A percentile compares a stretch with the other conserved stretches of the same genome.
Evolutionary conservation across 306 rosid species (phyloP).

Genomic region (Rosa chinensis): DNA sequence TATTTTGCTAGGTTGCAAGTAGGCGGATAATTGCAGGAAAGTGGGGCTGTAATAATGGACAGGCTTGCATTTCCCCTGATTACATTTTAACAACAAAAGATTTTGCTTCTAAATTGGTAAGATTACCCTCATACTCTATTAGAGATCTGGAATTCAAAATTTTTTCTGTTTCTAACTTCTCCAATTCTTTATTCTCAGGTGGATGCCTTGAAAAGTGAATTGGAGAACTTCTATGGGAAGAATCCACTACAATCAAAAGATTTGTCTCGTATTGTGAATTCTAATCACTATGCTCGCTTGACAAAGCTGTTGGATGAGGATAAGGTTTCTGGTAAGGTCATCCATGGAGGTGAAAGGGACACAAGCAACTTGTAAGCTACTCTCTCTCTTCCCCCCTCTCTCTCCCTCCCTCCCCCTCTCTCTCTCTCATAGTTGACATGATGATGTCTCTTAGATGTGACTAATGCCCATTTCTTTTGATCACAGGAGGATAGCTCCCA

Average conservation of each 20-base stretch:
- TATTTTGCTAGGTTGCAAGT: slow-evolving; percentile 57
- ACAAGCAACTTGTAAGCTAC: slow-evolving; percentile 67
- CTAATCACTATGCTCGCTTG: slow-evolving; percentile 82
- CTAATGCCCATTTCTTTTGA: slow-evolving; percentile 24
- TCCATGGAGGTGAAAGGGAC: slow-evolving; percentile 83
- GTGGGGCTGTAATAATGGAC: slow-evolving; percentile 94
- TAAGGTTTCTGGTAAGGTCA: slow-evolving; percentile 78
- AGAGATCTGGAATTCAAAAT: slow-evolving; percentile 6
- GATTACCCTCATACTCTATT: slow-evolving; percentile 20
- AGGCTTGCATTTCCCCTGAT: slow-evolving; percentile 91
- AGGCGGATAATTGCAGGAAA: slow-evolving; percentile 89
- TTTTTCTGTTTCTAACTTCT: slow-evolving; percentile 15
- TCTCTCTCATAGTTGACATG: background rate
- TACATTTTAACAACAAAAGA: slow-evolving; percentile 76
- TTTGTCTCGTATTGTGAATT: slow-evolving; percentile 84
- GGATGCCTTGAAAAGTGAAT: slow-evolving; percentile 67
- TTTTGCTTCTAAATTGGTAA: slow-evolving; percentile 83
- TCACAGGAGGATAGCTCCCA: slow-evolving; percentile 83
- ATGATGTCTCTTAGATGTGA: slow-evolving; percentile 15
- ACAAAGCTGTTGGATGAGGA: slow-evolving; percentile 85
- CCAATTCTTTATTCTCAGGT: slow-evolving; percentile 49
- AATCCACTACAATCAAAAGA: slow-evolving; percentile 83
- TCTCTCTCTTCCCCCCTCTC: slow-evolving; percentile 17
- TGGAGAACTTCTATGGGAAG: slow-evolving; percentile 78
- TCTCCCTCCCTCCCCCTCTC: background rate